Base-by-base conservation (phyloP, 129 eudicot genomes). In the Pittosporum tobira region DNA sequence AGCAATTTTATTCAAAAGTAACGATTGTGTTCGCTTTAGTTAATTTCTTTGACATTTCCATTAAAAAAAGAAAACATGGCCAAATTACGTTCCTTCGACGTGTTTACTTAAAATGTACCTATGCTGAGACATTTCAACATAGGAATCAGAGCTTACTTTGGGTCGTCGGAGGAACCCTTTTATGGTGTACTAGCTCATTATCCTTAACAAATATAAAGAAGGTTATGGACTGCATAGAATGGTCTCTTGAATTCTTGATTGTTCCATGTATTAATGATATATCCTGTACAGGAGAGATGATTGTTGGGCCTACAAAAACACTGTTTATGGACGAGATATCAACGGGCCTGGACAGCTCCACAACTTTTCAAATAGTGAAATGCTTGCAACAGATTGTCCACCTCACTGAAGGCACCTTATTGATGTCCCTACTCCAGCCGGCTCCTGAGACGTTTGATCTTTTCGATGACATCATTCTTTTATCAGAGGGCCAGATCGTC, bases 251-350 rank as follows among this genome's bases (percentile, higher is more conserved):
- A 38, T 38, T 15, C 42, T 26, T 24, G 16, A 3, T 5, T 61
- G 53, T n/a, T 2, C 51, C 51, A 13, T 46, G 31, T 1, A 50
- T 8, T 5, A 13, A 19, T 28, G 18, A 18, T 27, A 46, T 6
- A 0, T 16, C 16, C 40, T 37, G 26, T 62, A 53, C 68, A 91
- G 99, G 99, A 12, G 99, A 93, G 69, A 86, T 93, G 96, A 76
- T 93, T 47, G 99, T 93, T 61, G 99, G 99, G 20, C 99, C 99
- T n/a, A 79, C 94, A 8, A 93, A 93, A 38, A 79, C 96, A 10
- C 40, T 93, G 48, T 87, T 93, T 56, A 93, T 93, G 99, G 99
- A 93, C 45, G 99, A 93, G 62, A 93, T 93, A 64, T 93, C 99
- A 57, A 93, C 99, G 3, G 99, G 99, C 65, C 88, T 93, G 9